Evolutionary conservation across 164 flowering plant genomes (phyloP).

Genomic region (Stephania yunnanensis): DNA sequence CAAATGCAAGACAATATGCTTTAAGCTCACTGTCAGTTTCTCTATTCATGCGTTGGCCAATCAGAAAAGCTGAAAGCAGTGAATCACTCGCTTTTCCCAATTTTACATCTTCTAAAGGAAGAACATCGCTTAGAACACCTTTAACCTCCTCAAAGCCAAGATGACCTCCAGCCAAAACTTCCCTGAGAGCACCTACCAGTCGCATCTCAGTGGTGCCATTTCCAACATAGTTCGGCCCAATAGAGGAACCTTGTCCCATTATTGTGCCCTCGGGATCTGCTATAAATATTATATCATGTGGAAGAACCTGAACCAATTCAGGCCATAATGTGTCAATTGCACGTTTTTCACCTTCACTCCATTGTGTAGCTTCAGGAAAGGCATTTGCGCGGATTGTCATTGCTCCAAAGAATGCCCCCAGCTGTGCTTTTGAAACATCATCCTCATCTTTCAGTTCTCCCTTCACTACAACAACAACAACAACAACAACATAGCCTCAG

Average conservation of each 20-base stretch:
- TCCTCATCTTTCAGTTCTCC: conserved; percentile 91
- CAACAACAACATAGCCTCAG: too few relatives aligned
- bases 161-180: conserved; percentile 95
- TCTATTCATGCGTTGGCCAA: conserved; percentile 96
- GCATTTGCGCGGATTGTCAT: conserved; percentile 95
- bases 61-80: conserved; percentile 84
- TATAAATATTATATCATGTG: conserved; percentile 72
- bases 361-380: conserved; percentile 90
- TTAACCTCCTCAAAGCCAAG: conserved; percentile 96
- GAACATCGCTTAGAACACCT: conserved; percentile 81
- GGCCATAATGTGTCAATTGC: conserved; percentile 89
- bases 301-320: conserved; percentile 57
- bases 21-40: conserved; percentile 95
- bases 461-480: conserved; percentile 51
- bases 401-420: conserved; percentile 92
- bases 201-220: conserved; percentile 71
- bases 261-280: conserved; percentile 98
- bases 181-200: conserved; percentile 92
- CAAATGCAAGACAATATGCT: conserved; percentile 98
- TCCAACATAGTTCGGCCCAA: conserved; percentile 78
- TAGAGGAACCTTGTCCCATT: conserved; percentile 63
- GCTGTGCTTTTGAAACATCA: conserved; percentile 81
- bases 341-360: conserved; percentile 95
- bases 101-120: conserved; percentile 49
- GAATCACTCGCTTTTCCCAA: conserved; percentile 55